phyloP scores from a whole-genome alignment of 2,329 filamentous ascomycete species.

The Cladosporium cucumerinum region DNA sequence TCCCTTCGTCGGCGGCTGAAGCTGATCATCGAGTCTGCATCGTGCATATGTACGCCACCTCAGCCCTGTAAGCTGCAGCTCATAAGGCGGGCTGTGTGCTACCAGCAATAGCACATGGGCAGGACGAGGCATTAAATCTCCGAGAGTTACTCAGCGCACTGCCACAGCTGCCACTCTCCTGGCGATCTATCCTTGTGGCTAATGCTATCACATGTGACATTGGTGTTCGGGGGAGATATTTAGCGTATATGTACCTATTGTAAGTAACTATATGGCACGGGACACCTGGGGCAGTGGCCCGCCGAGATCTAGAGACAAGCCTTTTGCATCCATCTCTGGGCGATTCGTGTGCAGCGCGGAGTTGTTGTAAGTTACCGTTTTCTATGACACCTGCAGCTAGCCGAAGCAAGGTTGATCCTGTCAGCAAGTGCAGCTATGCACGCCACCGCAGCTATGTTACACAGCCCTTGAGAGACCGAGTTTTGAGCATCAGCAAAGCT shows the following conservation, averaged over 20 bases:
- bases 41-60: neutral
- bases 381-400: neutral
- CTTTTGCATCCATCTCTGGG: neutral
- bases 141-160: neutral
- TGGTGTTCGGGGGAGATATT: neutral
- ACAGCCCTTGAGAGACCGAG: neutral
- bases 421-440: neutral
- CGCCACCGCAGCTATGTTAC: neutral
- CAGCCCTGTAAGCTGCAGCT: neutral
- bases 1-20: neutral
- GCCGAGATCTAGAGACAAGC: neutral
- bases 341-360: neutral
- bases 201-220: neutral
- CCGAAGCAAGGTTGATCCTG: neutral
- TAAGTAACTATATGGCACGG: neutral
- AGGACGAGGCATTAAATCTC: neutral
- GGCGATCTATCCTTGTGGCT: neutral
- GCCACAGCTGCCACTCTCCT: neutral
- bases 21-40: neutral
- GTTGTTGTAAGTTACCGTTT: neutral
- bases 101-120: conserved; percentile 1
- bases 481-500: neutral
- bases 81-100: neutral
- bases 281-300: neutral
- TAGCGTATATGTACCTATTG: neutral